Evolutionary conservation across 148 eudicot genomes (phyloP).

Genomic region (Amaranthus cruentus): DNA sequence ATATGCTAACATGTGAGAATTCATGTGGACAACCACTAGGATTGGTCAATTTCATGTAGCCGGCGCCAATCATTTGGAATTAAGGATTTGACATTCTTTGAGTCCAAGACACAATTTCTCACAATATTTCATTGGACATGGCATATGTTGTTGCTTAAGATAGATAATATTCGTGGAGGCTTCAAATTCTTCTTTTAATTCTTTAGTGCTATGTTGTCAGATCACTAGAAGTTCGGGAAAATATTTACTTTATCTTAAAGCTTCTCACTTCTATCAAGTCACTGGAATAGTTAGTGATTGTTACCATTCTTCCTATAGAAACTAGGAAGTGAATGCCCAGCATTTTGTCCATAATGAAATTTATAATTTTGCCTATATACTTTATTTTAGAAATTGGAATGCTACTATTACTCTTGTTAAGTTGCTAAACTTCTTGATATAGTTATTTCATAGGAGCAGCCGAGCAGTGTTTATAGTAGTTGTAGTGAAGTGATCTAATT

Average conservation of each 20-base stretch:
- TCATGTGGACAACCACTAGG: too few relatives aligned
- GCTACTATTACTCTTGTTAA: neutral
- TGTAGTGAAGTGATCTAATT: neutral
- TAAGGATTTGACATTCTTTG: too few relatives aligned
- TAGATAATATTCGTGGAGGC: neutral
- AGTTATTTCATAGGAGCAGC: neutral
- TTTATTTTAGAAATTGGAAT: neutral
- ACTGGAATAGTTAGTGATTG: neutral
- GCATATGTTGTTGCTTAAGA: neutral
- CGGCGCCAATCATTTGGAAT: too few relatives aligned
- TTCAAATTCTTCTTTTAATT: neutral
- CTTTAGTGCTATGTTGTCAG: neutral
- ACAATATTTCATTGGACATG: conserved; percentile 6
- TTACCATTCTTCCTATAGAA: neutral
- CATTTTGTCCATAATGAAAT: too few relatives aligned
- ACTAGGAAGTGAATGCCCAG: too few relatives aligned
- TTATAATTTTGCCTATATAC: too few relatives aligned
- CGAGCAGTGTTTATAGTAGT: neutral
- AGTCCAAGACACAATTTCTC: conserved; percentile 13
- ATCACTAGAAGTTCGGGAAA: neutral
- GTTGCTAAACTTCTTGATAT: neutral
- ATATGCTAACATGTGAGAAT: too few relatives aligned
- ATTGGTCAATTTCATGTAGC: too few relatives aligned
- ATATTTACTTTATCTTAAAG: neutral
- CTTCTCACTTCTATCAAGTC: neutral